These are phyloP conservation scores for Tanacetum coccineum DNA, from an alignment of 129 eudicot species.

Conservation along the genomic window DNA sequence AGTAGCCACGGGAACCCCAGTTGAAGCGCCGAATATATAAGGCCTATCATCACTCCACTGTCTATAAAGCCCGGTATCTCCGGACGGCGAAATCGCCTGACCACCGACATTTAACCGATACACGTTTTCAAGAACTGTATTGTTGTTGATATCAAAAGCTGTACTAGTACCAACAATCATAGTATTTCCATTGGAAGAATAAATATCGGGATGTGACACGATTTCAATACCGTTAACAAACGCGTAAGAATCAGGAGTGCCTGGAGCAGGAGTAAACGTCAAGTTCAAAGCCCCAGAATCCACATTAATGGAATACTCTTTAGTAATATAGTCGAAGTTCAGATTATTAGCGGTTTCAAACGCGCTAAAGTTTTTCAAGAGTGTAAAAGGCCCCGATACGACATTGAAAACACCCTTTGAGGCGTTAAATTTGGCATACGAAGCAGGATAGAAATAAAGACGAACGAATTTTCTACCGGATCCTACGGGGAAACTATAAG, in stretches of 20 bases:
- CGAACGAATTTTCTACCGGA: constrained; percentile 80
- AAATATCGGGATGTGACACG: constrained; percentile 77
- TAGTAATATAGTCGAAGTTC: constrained; percentile 56
- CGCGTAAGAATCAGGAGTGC: constrained; percentile 52
- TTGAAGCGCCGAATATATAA: constrained; percentile 51
- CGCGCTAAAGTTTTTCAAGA: constrained; percentile 84
- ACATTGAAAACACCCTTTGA: constrained; percentile 68
- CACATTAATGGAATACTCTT: constrained; percentile 76
- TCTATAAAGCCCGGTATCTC: constrained; percentile 83
- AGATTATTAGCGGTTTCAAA: constrained; percentile 56
- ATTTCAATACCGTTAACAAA: constrained; percentile 89
- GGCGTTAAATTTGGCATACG: constrained; percentile 54
- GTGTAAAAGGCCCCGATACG: constrained; percentile 51
- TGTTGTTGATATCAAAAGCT: constrained; percentile 38
- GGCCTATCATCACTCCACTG: constrained; percentile 59
- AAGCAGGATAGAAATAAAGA: constrained; percentile 70
- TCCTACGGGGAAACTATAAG: constrained; percentile 71
- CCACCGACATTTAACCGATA: constrained; percentile 89
- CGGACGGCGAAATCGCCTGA: constrained; percentile 62
- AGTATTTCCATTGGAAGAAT: constrained; percentile 37
- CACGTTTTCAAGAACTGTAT: constrained; percentile 66
- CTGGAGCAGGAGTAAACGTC: constrained; percentile 59
- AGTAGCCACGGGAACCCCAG: constrained; percentile 49
- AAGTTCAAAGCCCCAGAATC: constrained; percentile 41
- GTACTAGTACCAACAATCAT: constrained; percentile 44